Evolutionary conservation across 129 eudicot species (phyloP).

Genomic region (Tanacetum coccineum): DNA sequence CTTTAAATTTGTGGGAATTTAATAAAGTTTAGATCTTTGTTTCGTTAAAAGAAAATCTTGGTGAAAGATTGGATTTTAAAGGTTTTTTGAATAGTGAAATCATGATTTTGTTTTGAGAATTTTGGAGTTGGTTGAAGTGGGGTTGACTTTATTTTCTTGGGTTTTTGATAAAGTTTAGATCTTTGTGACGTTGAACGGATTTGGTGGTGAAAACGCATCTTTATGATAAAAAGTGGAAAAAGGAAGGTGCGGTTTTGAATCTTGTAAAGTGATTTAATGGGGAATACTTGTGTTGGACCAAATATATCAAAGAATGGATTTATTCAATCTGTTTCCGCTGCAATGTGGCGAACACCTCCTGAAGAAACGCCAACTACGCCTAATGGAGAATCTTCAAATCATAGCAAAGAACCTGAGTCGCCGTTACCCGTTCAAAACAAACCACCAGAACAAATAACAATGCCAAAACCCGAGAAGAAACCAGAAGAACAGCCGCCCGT

Average conservation of each 20-base stretch:
- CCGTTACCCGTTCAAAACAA: slow-evolving; percentile 57
- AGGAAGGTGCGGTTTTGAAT: slow-evolving; percentile 7
- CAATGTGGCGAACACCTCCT: slow-evolving; percentile 74
- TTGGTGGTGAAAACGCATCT: slow-evolving; percentile 7
- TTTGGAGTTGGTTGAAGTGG: slow-evolving; percentile 28
- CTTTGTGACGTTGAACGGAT: slow-evolving; percentile 12
- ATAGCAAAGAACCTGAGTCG: slow-evolving; percentile 43
- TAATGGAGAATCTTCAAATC: slow-evolving; percentile 45
- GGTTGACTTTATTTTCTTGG: slow-evolving; percentile 33
- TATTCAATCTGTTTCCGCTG: slow-evolving; percentile 89
- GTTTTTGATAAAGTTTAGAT: slow-evolving; percentile 29
- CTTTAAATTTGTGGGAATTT: slow-evolving; percentile 16
- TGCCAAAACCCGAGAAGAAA: slow-evolving; percentile 52
- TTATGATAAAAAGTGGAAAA: slow-evolving; percentile 15
- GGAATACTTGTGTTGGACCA: slow-evolving; percentile 97
- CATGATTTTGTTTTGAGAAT: slow-evolving; percentile 17
- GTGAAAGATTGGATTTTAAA: slow-evolving; percentile 19
- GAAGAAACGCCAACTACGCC: slow-evolving; percentile 41
- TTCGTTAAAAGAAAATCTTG: not conserved
- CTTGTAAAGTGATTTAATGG: slow-evolving; percentile 46
- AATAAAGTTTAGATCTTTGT: slow-evolving; percentile 36
- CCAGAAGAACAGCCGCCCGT: slow-evolving; percentile 32
- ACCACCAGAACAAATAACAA: slow-evolving; percentile 68
- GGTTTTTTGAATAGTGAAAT: slow-evolving; percentile 14
- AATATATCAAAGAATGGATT: slow-evolving; percentile 61